phyloP scores from a whole-genome alignment of 768 basidiomycete genomes.

The Leccinum imitatum region DNA sequence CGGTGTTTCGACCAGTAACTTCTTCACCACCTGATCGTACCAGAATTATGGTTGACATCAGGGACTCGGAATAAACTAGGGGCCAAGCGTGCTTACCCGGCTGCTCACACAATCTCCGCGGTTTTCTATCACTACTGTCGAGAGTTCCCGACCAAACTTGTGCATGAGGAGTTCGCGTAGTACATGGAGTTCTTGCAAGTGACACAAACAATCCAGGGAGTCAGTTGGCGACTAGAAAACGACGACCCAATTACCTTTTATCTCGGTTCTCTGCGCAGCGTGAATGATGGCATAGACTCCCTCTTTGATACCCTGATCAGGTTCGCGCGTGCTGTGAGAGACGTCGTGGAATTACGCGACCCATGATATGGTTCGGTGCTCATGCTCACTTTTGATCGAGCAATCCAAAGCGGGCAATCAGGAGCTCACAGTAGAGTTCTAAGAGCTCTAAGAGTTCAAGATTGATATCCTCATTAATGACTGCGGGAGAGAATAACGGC shows the following conservation, averaged over 20 bases:
- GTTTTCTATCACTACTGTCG: conserved; percentile 84
- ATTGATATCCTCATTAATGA: conserved; percentile 84
- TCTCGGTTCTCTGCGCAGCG: conserved; percentile 87
- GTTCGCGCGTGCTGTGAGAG: conserved; percentile 63
- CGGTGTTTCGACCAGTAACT: conserved; percentile 70
- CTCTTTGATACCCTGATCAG: conserved; percentile 85
- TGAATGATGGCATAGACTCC: conserved; percentile 87
- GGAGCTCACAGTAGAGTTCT: conserved; percentile 92
- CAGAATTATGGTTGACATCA: conserved; percentile 4
- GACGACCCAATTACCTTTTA: conserved; percentile 59
- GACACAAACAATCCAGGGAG: conserved; percentile 1
- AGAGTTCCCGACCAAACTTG: conserved; percentile 92
- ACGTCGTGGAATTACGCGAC: conserved; percentile 7
- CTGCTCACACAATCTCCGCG: conserved; percentile 76
- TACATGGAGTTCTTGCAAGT: conserved; percentile 72
- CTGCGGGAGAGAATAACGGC: conserved; percentile 32
- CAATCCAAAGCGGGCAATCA: conserved; percentile 88
- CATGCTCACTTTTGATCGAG: conserved; percentile 79
- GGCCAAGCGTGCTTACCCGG: conserved; percentile 52
- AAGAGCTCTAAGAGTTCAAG: conserved; percentile 88
- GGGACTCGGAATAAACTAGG: neutral
- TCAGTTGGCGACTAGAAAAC: conserved; percentile 2
- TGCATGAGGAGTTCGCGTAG: conserved; percentile 94
- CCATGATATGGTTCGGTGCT: conserved; percentile 3
- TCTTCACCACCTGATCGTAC: conserved; percentile 63